Base-by-base conservation (phyloP, 768 basidiomycete species). In the Coprinopsis strossmayeri region DNA sequence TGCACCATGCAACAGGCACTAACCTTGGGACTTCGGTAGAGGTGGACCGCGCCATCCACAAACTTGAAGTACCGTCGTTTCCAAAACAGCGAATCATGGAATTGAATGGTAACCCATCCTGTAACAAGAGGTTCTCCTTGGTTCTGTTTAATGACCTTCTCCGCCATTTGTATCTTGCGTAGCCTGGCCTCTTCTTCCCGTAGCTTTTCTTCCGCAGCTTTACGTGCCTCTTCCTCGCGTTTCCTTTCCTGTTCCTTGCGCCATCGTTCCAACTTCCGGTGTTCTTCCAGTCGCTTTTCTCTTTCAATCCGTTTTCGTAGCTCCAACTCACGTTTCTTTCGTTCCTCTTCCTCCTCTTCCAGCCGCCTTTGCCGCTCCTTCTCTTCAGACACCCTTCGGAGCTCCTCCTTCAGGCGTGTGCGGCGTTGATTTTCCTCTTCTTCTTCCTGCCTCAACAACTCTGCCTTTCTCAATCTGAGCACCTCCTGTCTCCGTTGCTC, bases 81-180 rank as follows among this genome's bases (percentile, higher is more conserved):
- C 84, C 84, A 86, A 0, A 71, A 65, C 46, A 80, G 61, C 2
- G 68, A 69, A 12, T 78, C 76, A 24, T 67, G 65, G 2, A 73
- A 72, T 57, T 83, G 82, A 44, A 84, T 65, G 1, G 81, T 81
- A 2, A 82, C 73, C 79, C 81, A 83, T 0, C 82, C 84, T 10
- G 69, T 67, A 45, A 71, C 55, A 13, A 73, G 53, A 2, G 61
- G 53, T 62, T 64, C 13, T 67, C 64, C 45, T 61, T 64, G 4
- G 57, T 57, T 32, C 46, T 67, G 71, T 28, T 72, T 64, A 45
- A 69, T 71, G 34, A 28, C 32, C 35, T 70, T 66, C 30, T 75
- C 71, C 3, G 67, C 71, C 37, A 68, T 62, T 53, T 70, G 67
- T 18, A 84, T 74, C 53, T 67, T 72, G 46, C 68, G 68, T 56